Evolutionary conservation across 2,329 filamentous ascomycete species (phyloP), one percentile per base, ranked within the genome.

Genomic region (Cercospora citrullina): DNA sequence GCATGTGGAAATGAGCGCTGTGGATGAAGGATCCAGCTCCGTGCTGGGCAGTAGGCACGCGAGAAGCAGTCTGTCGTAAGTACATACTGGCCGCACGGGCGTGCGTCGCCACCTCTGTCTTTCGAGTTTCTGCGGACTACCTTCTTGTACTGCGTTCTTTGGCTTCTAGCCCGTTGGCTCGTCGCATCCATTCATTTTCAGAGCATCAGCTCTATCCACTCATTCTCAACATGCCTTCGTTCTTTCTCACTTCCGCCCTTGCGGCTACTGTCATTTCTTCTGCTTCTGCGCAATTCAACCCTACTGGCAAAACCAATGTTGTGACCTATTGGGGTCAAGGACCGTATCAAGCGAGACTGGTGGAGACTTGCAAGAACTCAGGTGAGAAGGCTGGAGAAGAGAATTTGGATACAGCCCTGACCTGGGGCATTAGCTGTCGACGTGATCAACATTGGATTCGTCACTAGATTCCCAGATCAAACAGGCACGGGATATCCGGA

Each of bases 301-400:
- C 78, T 23, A 69, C 75, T 60, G 77, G 80, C 12, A 82, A 80
- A 65, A 80, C 78, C 45, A 87, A 87, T 72, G 78, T 87, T 57
- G 85, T 81, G 28, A 79, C 86, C 53, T 87, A 87, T 77, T 87
- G 82, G 80, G 86, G 86, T 58, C 85, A 87, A 80, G 85, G 86
- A 69, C 68, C 75, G 12, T 64, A 79, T 64, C 86, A 88, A 71
- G 75, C 78, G 23, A 79, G 82, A 26, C 79, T 88, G 23, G 76
- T 80, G 39, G 79, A 84, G 61, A 84, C 85, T 72, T 88, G 86
- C 76, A 74, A 81, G 42, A 65, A 57, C 36, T 58, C 55, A 31
- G 42, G 58, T 65, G 31, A 36, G 63, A 48, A 33, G 16, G 18
- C 12, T n/a, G 18, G 30, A 51, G 23, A 7, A 16, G 42, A 30